Evolutionary conservation across 2,329 filamentous ascomycete species (phyloP), one percentile per base, ranked within the genome.

Genomic region (Microcyclosporella mali): DNA sequence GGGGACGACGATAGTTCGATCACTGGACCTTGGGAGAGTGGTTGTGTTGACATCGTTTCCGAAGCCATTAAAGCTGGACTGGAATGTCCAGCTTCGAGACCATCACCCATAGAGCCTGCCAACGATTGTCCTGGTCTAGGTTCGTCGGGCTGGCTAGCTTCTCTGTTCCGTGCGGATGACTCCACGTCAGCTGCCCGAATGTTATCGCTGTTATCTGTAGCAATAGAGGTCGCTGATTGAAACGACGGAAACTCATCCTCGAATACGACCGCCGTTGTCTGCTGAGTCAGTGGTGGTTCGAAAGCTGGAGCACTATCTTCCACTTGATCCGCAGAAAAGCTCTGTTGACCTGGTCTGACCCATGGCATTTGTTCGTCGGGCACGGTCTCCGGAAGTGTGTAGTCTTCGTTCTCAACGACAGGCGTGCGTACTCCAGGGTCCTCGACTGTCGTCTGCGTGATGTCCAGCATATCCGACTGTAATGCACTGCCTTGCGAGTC

Each of bases 191-290:
- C 31, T 9, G 37, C 16, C 12, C 27, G 27, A 27, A 39, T 12
- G 10, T 31, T 14, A 12, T 42, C 40, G 21, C 36, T 40, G 16
- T 44, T 44, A 21, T 44, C 41, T 6, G 41, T 44, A 31, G 28
- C 29, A 12, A 45, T 39, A 16, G 50, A 42, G 3, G 21, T 41
- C 4, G 25, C 33, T 2, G 47, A 39, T 31, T 50, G 45, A 18
- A 51, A 47, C 12, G 47, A 50, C 31, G 48, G 45, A 33, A 46
- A 43, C 29, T 39, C 34, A 28, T 46, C 39, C n/a, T 49, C 46
- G 15, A 16, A 21, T 32, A 43, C 32, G 2, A 15, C 18, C 8
- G 10, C 27, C 4, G 27, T 18, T 3, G 30, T 32, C 19, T 35
- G 28, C 16, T 21, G 41, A 12, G 28, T 38, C 14, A 37, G 11